A percentile compares a stretch with the other conserved stretches of the same genome.
phyloP scores from a whole-genome alignment of 2,329 filamentous ascomycete species.

The Emydomyces testavorans region DNA sequence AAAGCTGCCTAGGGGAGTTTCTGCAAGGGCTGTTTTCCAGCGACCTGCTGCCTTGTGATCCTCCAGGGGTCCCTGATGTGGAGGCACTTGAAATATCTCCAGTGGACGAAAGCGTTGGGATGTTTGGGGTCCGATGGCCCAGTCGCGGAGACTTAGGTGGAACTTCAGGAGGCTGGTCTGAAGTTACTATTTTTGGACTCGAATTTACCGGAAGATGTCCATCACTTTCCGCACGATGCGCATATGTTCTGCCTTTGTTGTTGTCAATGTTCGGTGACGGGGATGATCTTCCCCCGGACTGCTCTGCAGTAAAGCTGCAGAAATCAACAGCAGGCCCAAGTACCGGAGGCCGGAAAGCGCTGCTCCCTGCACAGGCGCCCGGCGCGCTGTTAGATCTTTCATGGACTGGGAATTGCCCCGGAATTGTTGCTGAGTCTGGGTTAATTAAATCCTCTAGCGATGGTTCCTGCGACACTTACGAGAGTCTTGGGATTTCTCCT shows the following conservation, averaged over 20 bases:
- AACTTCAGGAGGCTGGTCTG: conserved; percentile 19
- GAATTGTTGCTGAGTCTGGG: conserved; percentile 22
- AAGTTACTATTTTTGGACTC: background rate
- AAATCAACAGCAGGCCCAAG: conserved; percentile 14
- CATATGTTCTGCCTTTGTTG: conserved; percentile 10
- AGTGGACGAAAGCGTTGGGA: conserved; percentile 7
- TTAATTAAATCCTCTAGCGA: background rate
- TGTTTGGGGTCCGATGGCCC: conserved; percentile 13
- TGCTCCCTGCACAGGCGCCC: conserved; percentile 12
- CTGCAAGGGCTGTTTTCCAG: conserved; percentile 1
- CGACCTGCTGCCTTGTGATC: background rate
- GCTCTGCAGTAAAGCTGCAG: conserved; percentile 9
- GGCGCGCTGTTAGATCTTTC: conserved; percentile 23
- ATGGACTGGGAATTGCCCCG: conserved; percentile 20
- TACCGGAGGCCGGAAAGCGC: conserved; percentile 10
- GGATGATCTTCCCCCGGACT: conserved; percentile 1
- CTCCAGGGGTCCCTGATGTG: background rate
- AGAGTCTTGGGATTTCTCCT: conserved; percentile 19
- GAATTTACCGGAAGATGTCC: background rate
- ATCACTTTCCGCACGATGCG: conserved; percentile 9
- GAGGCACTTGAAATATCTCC: conserved; percentile 10
- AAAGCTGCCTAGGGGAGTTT: conserved; percentile 1
- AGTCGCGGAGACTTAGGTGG: conserved; percentile 23
- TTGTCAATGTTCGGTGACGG: conserved; percentile 9
- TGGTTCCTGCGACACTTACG: conserved; percentile 17